Conservation (phyloP, 768 basidiomycete genomes). For the Terana coerulea region DNA sequence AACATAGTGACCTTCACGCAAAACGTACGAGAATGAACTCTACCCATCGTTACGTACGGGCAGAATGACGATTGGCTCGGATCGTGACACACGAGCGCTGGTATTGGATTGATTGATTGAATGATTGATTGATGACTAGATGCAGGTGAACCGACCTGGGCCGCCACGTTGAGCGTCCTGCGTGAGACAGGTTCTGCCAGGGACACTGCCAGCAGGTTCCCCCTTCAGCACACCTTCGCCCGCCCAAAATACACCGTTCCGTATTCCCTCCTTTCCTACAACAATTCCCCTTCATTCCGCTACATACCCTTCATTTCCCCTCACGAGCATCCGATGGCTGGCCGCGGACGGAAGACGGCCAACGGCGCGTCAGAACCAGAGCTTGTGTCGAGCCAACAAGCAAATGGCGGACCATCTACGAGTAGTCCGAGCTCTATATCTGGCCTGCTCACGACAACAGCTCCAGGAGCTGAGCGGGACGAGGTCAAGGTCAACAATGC, state of each 20-base stretch:
- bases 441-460: conserved; percentile 19
- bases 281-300: not conserved
- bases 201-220: not conserved
- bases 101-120: no score
- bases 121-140: no score
- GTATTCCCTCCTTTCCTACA: conserved; percentile 1
- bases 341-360: conserved; percentile 16
- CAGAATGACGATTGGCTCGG: no score
- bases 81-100: no score
- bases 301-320: not conserved
- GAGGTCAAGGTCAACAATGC: conserved; percentile 50
- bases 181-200: no score
- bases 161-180: conserved; percentile 7
- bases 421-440: conserved; percentile 9
- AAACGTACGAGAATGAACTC: no score
- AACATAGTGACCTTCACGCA: no score
- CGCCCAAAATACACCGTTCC: not conserved
- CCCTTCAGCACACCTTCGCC: not conserved
- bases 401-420: conserved; percentile 10
- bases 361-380: conserved; percentile 17
- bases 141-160: not conserved
- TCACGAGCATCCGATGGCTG: conserved; percentile 5
- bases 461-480: conserved; percentile 26
- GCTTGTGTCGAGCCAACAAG: not conserved
- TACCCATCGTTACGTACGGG: no score